These are phyloP conservation scores for Heritiera littoralis DNA, from an alignment of 345 rosid genomes.

Conservation along the genomic window DNA sequence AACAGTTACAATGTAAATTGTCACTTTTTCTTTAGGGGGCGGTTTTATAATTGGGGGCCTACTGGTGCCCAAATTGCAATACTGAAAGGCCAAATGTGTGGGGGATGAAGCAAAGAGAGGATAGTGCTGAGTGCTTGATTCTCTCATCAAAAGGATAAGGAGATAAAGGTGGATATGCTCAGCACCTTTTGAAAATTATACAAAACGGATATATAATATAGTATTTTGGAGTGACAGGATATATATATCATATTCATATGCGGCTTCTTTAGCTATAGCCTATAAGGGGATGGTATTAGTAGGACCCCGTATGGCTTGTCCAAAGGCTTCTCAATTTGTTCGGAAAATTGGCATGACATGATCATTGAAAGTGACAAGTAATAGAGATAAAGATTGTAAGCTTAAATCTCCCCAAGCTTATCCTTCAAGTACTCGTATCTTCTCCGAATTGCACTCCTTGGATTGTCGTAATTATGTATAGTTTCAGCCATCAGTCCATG, in stretches of 20 bases:
- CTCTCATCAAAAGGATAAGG: conserved; percentile 42
- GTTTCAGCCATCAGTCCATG: background rate
- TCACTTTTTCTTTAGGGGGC: background rate
- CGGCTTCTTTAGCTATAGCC: background rate
- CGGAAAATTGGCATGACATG: conserved; percentile 32
- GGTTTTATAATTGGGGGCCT: background rate
- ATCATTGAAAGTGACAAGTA: conserved; percentile 30
- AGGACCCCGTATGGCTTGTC: conserved; percentile 16
- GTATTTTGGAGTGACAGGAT: background rate
- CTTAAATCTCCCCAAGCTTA: conserved; percentile 4
- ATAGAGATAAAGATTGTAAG: background rate
- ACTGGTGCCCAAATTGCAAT: background rate
- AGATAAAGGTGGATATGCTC: conserved; percentile 43
- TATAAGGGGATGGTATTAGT: background rate
- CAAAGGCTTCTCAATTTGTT: background rate
- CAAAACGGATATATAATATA: background rate
- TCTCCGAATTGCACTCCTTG: background rate
- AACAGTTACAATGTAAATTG: background rate
- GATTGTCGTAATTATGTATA: background rate
- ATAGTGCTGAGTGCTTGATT: conserved; percentile 32
- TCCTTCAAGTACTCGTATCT: conserved; percentile 13
- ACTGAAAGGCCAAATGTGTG: conserved; percentile 3
- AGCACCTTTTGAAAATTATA: conserved; percentile 27
- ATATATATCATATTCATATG: background rate
- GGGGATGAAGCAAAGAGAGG: conserved; percentile 30